Evolutionary conservation across 495 filamentous ascomycete genomes (phyloP), one percentile per base, ranked within the genome.

Genomic region (Hyaloscypha variabilis): DNA sequence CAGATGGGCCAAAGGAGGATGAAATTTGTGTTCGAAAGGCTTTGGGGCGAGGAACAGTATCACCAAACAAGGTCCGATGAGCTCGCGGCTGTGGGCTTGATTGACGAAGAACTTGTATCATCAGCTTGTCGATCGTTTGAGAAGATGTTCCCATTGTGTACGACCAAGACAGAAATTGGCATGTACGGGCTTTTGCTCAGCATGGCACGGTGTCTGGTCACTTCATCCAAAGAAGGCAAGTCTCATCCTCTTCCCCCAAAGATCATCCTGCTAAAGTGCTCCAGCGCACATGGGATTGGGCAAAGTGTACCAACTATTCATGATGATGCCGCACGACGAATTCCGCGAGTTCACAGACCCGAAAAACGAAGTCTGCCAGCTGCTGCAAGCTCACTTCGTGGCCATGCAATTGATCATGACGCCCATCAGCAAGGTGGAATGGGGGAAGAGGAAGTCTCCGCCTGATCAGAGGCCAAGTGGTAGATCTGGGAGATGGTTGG

Each of bases 321-420:
- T 49, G n/a, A 59, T 30, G 28, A 71, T 87, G 68, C 75, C 79
- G 8, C 80, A 87, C 68, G 72, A 74, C 1, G 74, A 84, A 49
- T 90, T 90, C 68, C 75, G 80, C 67, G 67, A 68, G 6, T 78
- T 88, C 50, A 77, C 86, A 66, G 77, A 83, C 65, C 77, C 83
- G 21, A 61, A 59, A 30, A 85, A 83, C 69, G 76, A 79, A 64
- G 72, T 80, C 14, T 74, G 76, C 6, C 71, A 83, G 46, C 71
- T 88, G n/a, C 70, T 90, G 8, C 79, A 82, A 17, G 66, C 84
- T 39, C 87, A 89, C 75, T 88, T 85, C 75, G 80, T 88, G 49
- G 78, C 83, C 8, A 58, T 88, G 21, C 82, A 86, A 72, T 76
- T 82, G 58, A 79, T 88, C 71, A 83, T 88, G 81, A 78, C 77